Evolutionary conservation across 768 basidiomycete genomes (phyloP), one percentile per base, ranked within the genome.

Genomic region (Favolaschia claudopus): DNA sequence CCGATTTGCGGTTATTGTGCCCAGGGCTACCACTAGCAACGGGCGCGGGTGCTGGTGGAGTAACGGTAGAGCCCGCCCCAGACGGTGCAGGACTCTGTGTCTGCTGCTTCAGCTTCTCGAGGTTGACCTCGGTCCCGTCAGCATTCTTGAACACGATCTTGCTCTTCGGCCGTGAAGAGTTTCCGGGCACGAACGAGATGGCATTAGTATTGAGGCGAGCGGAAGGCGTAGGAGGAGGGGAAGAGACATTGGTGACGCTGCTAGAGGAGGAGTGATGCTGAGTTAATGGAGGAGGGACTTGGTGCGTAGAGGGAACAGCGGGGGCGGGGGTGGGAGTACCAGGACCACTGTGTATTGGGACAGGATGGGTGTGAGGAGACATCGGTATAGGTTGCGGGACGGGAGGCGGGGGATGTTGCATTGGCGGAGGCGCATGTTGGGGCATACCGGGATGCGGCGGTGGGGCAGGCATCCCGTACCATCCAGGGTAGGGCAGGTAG

Each of bases 321-420:
- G 88, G 89, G 3, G 84, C 52, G 53, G 84, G 76, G 2, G 87
- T 89, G n/a, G 91, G 89, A 1, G 91, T 92, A 28, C 84, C 85
- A 13, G 89, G 86, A 5, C 76, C 71, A 67, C 45, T 67, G 75
- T 13, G 77, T 78, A 45, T 82, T 79, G 31, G 80, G 25, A 64
- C 69, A 36, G 82, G 73, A 46, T 73, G 83, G 66, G 82, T 86
- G 62, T 89, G 85, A 33, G 91, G 89, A 15, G 91, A 91, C 79
- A 92, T 84, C 5, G 89, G 80, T 73, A 88, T 83, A 48, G 85
- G 81, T 44, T 79, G 80, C 25, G 79, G 80, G 28, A 75, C 81
- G 43, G 81, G 77, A 7, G 82, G 81, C 29, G 80, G 79, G 17
- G 78, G 77, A 64, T 80, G 86, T n/a, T 76, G 78, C 33, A 81